phyloP scores from a whole-genome alignment of 179 eudicot genomes.

The Heliamphora pulchella region DNA sequence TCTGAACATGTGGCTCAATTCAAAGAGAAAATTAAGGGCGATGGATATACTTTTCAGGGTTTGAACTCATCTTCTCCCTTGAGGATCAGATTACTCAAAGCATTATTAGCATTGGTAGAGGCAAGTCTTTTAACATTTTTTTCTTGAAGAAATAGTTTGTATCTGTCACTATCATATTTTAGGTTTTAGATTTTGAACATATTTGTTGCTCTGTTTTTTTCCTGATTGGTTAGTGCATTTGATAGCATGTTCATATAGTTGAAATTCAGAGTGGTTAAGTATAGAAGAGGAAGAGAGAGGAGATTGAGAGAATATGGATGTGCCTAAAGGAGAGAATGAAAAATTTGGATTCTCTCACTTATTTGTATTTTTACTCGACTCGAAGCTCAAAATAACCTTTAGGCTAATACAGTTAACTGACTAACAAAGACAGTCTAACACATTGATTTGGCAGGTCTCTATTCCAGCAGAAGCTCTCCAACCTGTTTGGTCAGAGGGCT shows the following conservation, averaged over 20 bases:
- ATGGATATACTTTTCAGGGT: constrained; percentile 22
- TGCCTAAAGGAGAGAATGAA: constrained; percentile 4
- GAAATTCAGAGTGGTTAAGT: not conserved
- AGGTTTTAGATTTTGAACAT: not conserved
- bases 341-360: not conserved
- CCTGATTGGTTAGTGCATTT: constrained; percentile 7
- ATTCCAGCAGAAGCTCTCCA: constrained; percentile 69
- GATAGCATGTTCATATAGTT: constrained; percentile 7
- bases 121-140: constrained; percentile 21
- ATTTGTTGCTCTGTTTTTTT: not conserved
- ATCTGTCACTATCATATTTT: not conserved
- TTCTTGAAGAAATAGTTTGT: not conserved
- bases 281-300: not conserved
- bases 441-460: constrained; percentile 39
- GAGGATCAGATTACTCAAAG: constrained; percentile 63
- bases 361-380: not conserved
- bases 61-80: constrained; percentile 36
- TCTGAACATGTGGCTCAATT: constrained; percentile 46
- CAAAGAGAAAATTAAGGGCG: constrained; percentile 34
- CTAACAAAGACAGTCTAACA: not conserved
- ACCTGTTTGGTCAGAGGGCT: constrained; percentile 56
- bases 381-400: not conserved
- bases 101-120: constrained; percentile 55
- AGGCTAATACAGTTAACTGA: not conserved
- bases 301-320: not conserved